phyloP scores from a whole-genome alignment of 106 monocot genomes.

The Allium sativum region DNA sequence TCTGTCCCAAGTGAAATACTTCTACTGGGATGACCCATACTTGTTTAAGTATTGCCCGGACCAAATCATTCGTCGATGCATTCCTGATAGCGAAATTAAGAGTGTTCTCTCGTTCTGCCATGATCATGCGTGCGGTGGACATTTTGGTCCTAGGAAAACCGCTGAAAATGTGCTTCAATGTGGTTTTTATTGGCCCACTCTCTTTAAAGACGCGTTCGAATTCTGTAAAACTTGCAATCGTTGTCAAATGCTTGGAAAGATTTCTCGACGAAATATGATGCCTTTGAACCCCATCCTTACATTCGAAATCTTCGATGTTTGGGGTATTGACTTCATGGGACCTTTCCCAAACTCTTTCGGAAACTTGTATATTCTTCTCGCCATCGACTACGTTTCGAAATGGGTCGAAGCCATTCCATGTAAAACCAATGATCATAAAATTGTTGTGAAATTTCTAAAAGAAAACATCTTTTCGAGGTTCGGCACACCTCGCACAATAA shows the following conservation, averaged over 20 bases:
- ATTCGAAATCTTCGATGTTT: conserved; percentile 4
- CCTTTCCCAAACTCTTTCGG: neutral
- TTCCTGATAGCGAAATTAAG: neutral
- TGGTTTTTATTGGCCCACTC: neutral
- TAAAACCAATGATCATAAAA: neutral
- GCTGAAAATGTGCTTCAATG: neutral
- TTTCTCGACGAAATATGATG: conserved; percentile 1
- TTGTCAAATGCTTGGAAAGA: neutral
- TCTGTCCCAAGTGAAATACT: neutral
- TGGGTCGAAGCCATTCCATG: neutral
- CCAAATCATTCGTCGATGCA: conserved; percentile 4
- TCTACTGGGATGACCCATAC: conserved; percentile 14
- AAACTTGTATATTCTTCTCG: conserved; percentile 2
- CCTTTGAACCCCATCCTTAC: neutral
- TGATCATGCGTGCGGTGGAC: neutral
- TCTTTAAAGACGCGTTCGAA: neutral
- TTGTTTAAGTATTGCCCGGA: neutral
- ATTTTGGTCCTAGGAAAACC: neutral
- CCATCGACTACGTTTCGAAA: conserved; percentile 4
- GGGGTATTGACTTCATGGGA: conserved; percentile 13
- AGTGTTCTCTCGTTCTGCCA: conserved; percentile 1
- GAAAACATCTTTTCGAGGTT: neutral
- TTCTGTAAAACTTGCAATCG: neutral
- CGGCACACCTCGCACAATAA: neutral
- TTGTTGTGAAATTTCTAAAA: neutral